Percentiles rank a stretch among this genome's conserved stretches.
Evolutionary conservation across 1,284 basidiomycete species (phyloP).

Genomic region (Rhodotorula sp.): DNA sequence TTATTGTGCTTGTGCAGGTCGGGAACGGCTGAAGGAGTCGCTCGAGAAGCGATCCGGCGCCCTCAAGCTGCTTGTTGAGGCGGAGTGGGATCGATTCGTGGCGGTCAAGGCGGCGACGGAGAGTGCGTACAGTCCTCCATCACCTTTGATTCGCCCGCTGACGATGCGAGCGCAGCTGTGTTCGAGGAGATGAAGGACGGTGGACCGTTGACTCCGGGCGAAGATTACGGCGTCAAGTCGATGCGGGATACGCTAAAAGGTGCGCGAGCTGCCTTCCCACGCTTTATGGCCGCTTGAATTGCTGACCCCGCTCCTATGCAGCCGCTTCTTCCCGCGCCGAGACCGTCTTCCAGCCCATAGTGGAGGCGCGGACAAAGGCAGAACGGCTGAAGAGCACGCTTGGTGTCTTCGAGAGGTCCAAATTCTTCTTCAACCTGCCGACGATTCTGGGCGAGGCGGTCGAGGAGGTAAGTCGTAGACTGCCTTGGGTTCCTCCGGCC

Average conservation of each 20-base stretch:
- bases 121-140: slow-evolving; percentile 57
- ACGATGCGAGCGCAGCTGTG: slow-evolving; percentile 59
- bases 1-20: slow-evolving; percentile 5
- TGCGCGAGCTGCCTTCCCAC: slow-evolving; percentile 49
- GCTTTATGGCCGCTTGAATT: neutral
- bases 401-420: slow-evolving; percentile 92
- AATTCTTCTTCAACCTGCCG: slow-evolving; percentile 98
- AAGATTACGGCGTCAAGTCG: slow-evolving; percentile 79
- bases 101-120: slow-evolving; percentile 96
- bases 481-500: neutral
- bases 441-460: slow-evolving; percentile 87
- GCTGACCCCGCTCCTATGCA: slow-evolving; percentile 47
- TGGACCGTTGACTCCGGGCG: slow-evolving; percentile 70
- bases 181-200: slow-evolving; percentile 85
- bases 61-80: slow-evolving; percentile 89
- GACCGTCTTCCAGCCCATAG: slow-evolving; percentile 91
- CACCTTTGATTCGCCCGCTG: neutral
- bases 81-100: slow-evolving; percentile 97
- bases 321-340: slow-evolving; percentile 85
- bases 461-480: slow-evolving; percentile 64
- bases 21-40: slow-evolving; percentile 53
- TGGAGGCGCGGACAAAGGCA: slow-evolving; percentile 94
- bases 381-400: slow-evolving; percentile 89
- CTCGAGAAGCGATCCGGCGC: slow-evolving; percentile 89
- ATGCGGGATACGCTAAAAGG: slow-evolving; percentile 81